Percentiles rank a stretch among this genome's conserved stretches.
Conservation (phyloP, 306 rosid genomes). For the Argentina anserina region DNA sequence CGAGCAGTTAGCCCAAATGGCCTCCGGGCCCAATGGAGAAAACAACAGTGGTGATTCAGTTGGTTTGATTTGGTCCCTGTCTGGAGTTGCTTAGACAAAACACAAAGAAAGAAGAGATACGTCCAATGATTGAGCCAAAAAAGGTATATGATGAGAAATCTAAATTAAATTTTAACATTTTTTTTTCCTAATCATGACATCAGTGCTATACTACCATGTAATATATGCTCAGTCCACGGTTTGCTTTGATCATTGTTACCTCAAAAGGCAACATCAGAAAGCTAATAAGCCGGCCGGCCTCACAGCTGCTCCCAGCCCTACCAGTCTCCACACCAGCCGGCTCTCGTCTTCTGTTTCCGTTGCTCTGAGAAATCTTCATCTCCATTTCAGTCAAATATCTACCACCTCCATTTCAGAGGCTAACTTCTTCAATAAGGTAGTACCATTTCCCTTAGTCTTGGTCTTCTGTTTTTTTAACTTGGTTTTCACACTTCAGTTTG, state of each 20-base stretch:
- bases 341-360: conserved; percentile 13
- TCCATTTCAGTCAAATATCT: not conserved
- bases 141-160: conserved; percentile 1
- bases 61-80: not conserved
- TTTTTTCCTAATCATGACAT: not conserved
- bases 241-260: conserved; percentile 37
- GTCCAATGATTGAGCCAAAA: conserved; percentile 18
- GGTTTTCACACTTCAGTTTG: not conserved
- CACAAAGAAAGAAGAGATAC: not conserved
- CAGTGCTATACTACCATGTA: conserved; percentile 23
- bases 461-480: not conserved
- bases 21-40: not conserved
- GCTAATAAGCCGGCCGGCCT: conserved; percentile 54
- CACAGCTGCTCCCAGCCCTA: conserved; percentile 25
- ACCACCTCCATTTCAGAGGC: conserved; percentile 15
- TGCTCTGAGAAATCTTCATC: not conserved
- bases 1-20: not conserved
- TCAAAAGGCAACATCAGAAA: conserved; percentile 15
- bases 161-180: not conserved
- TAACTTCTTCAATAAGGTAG: conserved; percentile 14
- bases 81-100: not conserved
- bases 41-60: not conserved
- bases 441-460: not conserved
- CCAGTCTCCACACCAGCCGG: conserved; percentile 27
- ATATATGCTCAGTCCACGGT: conserved; percentile 36